Evolutionary conservation across 441 rosid species (phyloP), one percentile per base, ranked within the genome.

Genomic region (Flueggea neowawraea): DNA sequence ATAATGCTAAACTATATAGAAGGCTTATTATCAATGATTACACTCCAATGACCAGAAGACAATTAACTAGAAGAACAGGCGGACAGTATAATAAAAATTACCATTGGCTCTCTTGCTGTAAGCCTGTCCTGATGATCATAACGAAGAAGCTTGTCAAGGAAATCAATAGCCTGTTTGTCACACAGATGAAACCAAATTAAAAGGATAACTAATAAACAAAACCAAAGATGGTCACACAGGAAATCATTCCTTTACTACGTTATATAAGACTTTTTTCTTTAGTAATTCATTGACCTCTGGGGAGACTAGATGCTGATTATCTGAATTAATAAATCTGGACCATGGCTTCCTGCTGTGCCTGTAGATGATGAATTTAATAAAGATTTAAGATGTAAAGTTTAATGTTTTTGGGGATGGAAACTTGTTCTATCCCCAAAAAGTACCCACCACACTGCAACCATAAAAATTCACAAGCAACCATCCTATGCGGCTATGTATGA

Each of bases 101-200:
- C 99, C 99, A 94, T 94, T 62, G 99, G 97, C 76, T 91, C 97
- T 76, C 84, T 90, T 16, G 99, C 99, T 49, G 97, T 91, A 44
- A 87, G 95, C 84, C 99, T 89, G 75, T 91, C 99, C 65, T 91
- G 96, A 73, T 94, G 99, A 80, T 94, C 99, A 86, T 94, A 94
- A 62, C 84, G 85, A 70, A 94, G 82, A 84, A 94, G 76, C 81
- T 84, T 91, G 80, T 91, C 99, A 36, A 91, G 90, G 75, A 94
- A 94, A 72, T 94, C 97, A 61, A 94, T 74, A 76, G 99, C 97
- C 98, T 93, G 64, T 31, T 31, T 62, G 41, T 82, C 31, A 61
- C 8, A 32, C 28, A 55, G 8, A 36, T 57, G 56, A 32, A 61
- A 15, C 58, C 12, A 47, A 0, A 47, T 14, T 47, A 10, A 47